phyloP scores from a whole-genome alignment of 805 yeast genomes.

The Candida pseudoglaebosa region DNA sequence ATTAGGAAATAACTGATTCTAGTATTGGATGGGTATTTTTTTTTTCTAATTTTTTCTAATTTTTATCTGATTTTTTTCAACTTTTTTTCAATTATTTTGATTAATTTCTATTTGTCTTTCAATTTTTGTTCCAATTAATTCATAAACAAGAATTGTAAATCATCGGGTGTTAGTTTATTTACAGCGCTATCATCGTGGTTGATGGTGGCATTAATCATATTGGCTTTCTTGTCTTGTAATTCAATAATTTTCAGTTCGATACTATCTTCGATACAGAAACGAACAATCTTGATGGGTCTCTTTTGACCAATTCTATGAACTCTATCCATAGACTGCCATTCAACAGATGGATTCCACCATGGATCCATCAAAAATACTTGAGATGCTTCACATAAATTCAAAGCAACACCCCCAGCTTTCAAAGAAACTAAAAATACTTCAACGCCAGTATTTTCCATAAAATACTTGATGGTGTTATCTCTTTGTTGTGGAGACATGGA shows the following conservation, averaged over 20 bases:
- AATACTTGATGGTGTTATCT: constrained; percentile 83
- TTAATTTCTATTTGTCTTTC: neutral
- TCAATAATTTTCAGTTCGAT: constrained; percentile 95
- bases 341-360: constrained; percentile 99
- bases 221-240: constrained; percentile 94
- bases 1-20: no score
- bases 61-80: no score
- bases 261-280: constrained; percentile 93
- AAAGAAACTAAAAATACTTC: constrained; percentile 92
- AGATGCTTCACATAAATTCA: constrained; percentile 93
- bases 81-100: no score
- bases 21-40: no score
- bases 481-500: constrained; percentile 96
- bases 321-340: constrained; percentile 98
- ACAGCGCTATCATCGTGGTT: constrained; percentile 91
- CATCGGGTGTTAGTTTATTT: constrained; percentile 84
- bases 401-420: constrained; percentile 98
- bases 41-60: no score
- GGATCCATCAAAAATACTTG: constrained; percentile 96
- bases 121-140: constrained; percentile 40
- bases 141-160: constrained; percentile 88
- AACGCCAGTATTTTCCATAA: constrained; percentile 88
- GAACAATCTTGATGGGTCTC: constrained; percentile 87
- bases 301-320: constrained; percentile 97
- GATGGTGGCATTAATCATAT: constrained; percentile 96